Conservation (phyloP, 352 stramenopile genomes). For the Globisporangium carolinianum region DNA sequence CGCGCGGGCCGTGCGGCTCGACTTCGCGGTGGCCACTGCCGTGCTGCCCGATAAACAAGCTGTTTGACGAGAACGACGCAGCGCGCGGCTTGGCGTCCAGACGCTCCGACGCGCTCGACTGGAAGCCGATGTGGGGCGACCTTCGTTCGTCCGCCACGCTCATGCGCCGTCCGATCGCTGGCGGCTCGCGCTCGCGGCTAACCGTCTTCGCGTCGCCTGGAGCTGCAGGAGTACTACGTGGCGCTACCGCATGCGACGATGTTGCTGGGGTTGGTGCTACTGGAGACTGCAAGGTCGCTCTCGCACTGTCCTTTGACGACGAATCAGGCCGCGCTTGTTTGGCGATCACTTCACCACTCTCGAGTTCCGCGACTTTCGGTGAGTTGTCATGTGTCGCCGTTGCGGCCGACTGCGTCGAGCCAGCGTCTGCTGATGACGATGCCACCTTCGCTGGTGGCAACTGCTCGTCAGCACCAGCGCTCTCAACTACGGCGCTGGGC, state of each 20-base stretch:
- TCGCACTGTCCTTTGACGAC: background rate
- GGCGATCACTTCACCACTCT: background rate
- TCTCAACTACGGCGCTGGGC: no score
- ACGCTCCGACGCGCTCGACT: constrained; percentile 2
- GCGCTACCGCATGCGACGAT: background rate
- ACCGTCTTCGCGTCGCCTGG: background rate
- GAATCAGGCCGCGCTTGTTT: no score
- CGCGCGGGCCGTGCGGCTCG: background rate
- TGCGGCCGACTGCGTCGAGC: background rate
- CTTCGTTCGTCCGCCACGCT: constrained; percentile 19
- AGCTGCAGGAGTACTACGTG: background rate
- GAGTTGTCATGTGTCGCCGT: background rate
- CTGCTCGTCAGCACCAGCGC: no score
- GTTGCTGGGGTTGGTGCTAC: background rate
- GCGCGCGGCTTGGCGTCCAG: constrained; percentile 24
- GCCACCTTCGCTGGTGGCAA: no score
- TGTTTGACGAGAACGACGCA: constrained; percentile 30
- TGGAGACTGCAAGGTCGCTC: background rate
- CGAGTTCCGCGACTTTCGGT: background rate
- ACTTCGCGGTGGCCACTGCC: background rate
- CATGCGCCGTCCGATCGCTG: constrained; percentile 4
- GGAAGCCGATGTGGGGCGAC: constrained; percentile 16
- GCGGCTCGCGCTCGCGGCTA: background rate
- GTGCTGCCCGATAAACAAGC: background rate
- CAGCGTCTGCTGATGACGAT: no score